These are phyloP conservation scores for Ustilago bromivora DNA, from an alignment of 1,284 basidiomycete species.

Conservation along the genomic window DNA sequence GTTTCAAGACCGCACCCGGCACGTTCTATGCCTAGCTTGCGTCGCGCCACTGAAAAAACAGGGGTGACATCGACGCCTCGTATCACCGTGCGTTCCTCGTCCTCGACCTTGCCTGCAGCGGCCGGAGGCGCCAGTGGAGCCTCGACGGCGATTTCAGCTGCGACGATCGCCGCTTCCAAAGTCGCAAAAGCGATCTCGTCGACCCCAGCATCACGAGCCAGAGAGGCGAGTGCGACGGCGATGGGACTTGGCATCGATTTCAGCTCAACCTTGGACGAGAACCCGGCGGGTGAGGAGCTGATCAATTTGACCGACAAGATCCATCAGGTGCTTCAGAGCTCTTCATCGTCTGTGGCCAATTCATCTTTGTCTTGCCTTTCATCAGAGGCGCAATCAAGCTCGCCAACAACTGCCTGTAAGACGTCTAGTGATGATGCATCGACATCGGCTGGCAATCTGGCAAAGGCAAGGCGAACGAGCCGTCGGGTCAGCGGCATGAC, in stretches of 20 bases:
- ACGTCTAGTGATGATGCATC: slow-evolving; percentile 13
- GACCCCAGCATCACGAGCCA: not conserved
- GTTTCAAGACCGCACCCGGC: slow-evolving; percentile 30
- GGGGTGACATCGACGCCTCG: slow-evolving; percentile 32
- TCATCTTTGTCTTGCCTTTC: slow-evolving; percentile 15
- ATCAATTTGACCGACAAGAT: slow-evolving; percentile 19
- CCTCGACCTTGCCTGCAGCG: slow-evolving; percentile 21
- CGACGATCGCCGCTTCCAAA: slow-evolving; percentile 33
- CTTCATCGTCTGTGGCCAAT: slow-evolving; percentile 12
- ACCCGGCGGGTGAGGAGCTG: slow-evolving; percentile 18
- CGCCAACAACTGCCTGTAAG: slow-evolving; percentile 17
- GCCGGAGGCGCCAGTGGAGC: not conserved
- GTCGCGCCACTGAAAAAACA: slow-evolving; percentile 25
- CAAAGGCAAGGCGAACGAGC: slow-evolving; percentile 27
- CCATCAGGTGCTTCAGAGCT: slow-evolving; percentile 20
- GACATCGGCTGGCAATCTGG: not conserved
- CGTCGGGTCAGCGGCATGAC: slow-evolving; percentile 37
- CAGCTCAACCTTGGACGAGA: slow-evolving; percentile 13
- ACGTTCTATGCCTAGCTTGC: slow-evolving; percentile 47
- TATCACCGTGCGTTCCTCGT: slow-evolving; percentile 41
- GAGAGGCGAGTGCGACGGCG: slow-evolving; percentile 10
- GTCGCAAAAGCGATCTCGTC: slow-evolving; percentile 32
- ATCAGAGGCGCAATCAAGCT: slow-evolving; percentile 23
- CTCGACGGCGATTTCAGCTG: slow-evolving; percentile 1
- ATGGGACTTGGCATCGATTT: slow-evolving; percentile 45